Evolutionary conservation across 2,329 filamentous ascomycete species (phyloP), one percentile per base, ranked within the genome.

Genomic region (Rhynchosporium agropyri): DNA sequence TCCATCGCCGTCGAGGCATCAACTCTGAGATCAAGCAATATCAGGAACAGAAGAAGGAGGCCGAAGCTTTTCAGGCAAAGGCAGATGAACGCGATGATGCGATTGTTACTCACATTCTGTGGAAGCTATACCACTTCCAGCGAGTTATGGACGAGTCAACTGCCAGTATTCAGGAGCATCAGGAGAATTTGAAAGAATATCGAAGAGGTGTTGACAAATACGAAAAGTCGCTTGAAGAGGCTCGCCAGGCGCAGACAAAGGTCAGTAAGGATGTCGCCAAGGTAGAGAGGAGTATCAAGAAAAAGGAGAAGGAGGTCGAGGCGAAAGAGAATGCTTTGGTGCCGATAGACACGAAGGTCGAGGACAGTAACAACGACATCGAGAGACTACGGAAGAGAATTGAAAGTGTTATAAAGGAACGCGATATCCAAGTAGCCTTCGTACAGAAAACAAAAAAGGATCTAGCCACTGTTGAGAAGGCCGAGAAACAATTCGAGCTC

Each of bases 21-120:
- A 98, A 98, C 76, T 94, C 92, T 2, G 95, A 99, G 77, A 96
- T 99, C 75, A 97, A 95, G 75, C 92, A 97, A 72, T 99, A 97
- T 73, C 90, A 96, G 73, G 92, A 98, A 75, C 94, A 98, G 77
- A 98, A 98, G 79, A 88, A 88, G 69, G 95, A 98, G 74, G 94
- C 94, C 4, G 95, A 99, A 69, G 94, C 89, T 70, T 99, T 94
- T 74, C 90, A 96, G 73, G 88, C 86, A 67, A 98, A 97, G 77
- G 90, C 90, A 1, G 90, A 95, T 60, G 92, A 98, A 75, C 88
- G 91, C 56, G 94, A 99, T 74, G 85, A 91, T 60, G 95, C 94
- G 7, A 90, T 97, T 62, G 91, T 98, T 61, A 93, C 90, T 0
- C 94, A 98, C 69, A 93, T 96, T 40, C 80, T 99, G 13, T 99